Evolutionary conservation across 495 filamentous ascomycete genomes (phyloP), one percentile per base, ranked within the genome.

Genomic region (Hypomontagnella monticulosa): DNA sequence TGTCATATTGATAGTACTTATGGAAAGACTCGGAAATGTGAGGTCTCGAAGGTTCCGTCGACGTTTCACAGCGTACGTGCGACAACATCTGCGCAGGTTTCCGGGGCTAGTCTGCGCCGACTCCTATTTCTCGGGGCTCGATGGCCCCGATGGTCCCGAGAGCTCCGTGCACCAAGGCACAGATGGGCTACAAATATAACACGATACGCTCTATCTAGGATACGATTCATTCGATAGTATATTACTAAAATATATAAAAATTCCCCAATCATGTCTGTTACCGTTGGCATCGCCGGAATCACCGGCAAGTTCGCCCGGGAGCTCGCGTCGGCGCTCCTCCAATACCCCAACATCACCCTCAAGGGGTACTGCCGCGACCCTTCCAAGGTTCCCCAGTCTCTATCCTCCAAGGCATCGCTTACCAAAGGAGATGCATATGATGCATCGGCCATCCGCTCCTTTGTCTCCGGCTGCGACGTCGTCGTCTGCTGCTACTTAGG

Each of bases 401-500:
- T 75, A 33, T 53, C 55, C 14, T 52, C 71, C 3, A 52, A 63
- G 42, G 52, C 72, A 2, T 55, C 54, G 1, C 38, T 74, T 37
- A 48, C 65, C 19, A 44, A 71, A 41, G 71, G 61, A 1, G 53
- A 63, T 1, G 66, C 63, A 30, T 58, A 40, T 55, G 73, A 77
- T 41, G 19, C 32, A 1, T 20, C 60, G 4, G 60, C 63, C 7
- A 41, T 73, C 30, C 73, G 65, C 18, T 19, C 42, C 36, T 67
- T 67, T 34, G 58, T 69, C 30, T 4, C 40, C 27, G 64, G 57
- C 3, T 67, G 64, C 53, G 64, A 67, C 42, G 76, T 79, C 0
- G 63, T 75, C 12, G 69, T 80, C 19, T 82, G 75, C 73, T 76
- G 74, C 69, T 81, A 82, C 52, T 69, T 81, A 1, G 79, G 80